phyloP scores from a whole-genome alignment of 2,329 filamentous ascomycete genomes.

The Hymenoscyphus fructigenus region DNA sequence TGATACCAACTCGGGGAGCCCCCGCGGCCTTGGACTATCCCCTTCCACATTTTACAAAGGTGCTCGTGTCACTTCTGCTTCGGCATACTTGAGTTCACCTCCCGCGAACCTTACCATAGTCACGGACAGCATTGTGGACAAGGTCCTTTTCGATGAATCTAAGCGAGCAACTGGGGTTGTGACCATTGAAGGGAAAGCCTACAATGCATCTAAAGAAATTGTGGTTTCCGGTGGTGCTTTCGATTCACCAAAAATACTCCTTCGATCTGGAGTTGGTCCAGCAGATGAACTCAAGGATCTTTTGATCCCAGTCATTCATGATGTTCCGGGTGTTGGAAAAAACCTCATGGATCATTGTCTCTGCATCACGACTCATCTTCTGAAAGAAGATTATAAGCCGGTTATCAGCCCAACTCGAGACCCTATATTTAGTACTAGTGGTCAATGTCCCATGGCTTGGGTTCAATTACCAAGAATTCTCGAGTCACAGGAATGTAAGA shows the following conservation, averaged over 20 bases:
- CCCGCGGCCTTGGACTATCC: constrained; percentile 52
- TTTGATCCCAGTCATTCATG: constrained; percentile 51
- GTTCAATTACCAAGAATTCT: constrained; percentile 40
- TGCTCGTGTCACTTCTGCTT: constrained; percentile 47
- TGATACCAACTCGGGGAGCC: constrained; percentile 58
- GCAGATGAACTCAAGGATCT: constrained; percentile 41
- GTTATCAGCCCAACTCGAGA: neutral
- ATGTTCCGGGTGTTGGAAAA: constrained; percentile 63
- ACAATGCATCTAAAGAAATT: constrained; percentile 40
- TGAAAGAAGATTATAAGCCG: constrained; percentile 36
- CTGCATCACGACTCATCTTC: constrained; percentile 39
- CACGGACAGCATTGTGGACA: constrained; percentile 48
- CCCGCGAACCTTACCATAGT: constrained; percentile 54
- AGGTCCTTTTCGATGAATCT: constrained; percentile 47
- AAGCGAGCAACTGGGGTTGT: constrained; percentile 47
- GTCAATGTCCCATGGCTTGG: constrained; percentile 44
- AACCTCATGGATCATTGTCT: constrained; percentile 50
- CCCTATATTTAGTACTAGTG: constrained; percentile 24
- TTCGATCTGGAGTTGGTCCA: constrained; percentile 46
- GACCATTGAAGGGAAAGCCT: constrained; percentile 40
- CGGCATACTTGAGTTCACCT: constrained; percentile 45
- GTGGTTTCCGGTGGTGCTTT: constrained; percentile 47
- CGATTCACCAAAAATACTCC: constrained; percentile 46
- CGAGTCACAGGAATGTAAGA: constrained; percentile 52
- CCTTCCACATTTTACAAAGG: constrained; percentile 52